Base-by-base conservation (phyloP, 2,329 filamentous ascomycete species). In the Fusarium odoratissimum region DNA sequence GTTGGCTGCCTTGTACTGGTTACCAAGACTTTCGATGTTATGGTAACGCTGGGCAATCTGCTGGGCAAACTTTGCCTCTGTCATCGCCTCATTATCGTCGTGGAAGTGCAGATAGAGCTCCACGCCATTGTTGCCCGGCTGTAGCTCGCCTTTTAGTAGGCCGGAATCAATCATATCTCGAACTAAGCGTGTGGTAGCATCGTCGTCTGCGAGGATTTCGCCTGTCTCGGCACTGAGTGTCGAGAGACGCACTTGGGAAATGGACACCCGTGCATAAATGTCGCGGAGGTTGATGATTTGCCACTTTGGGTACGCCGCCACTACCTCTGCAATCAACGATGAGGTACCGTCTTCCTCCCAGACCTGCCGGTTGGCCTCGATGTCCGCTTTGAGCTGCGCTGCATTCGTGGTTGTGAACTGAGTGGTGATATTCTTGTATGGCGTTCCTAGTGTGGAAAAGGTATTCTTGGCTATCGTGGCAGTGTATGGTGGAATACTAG, bases 271-370 rank as follows among this genome's bases (percentile, higher is more conserved):
- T 59, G 83, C 84, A 79, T 95, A 98, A 7, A 93, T 91, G 58
- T 89, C 88, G 48, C 91, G 90, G 31, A 98, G 86, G 66, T 90
- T 90, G 38, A 92, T 85, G 64, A 98, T 89, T 67, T 93, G 91
- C 84, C 92, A 94, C 75, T 91, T 90, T 74, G 93, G 90, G 78
- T 95, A 93, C 14, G 92, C 90, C 25, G 88, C 84, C 42, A 92
- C 80, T 16, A 95, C 91, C 79, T 94, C 90, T 8, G 85, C 83
- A 17, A 97, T 86, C 19, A 98, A 87, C 7, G 91, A 89, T 8
- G 84, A 81, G 77, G 97, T 98, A 51, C 89, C 89, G 75, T 98
- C 95, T 74, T 89, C 86, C 41, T 83, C 80, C 91, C 93, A 97
- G 25, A 90, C 81, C 21, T 84, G 79, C 4, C 69, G 63, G 40